Evolutionary conservation across 805 yeast genomes (phyloP), one percentile per base, ranked within the genome.

Genomic region (Candida anglica): DNA sequence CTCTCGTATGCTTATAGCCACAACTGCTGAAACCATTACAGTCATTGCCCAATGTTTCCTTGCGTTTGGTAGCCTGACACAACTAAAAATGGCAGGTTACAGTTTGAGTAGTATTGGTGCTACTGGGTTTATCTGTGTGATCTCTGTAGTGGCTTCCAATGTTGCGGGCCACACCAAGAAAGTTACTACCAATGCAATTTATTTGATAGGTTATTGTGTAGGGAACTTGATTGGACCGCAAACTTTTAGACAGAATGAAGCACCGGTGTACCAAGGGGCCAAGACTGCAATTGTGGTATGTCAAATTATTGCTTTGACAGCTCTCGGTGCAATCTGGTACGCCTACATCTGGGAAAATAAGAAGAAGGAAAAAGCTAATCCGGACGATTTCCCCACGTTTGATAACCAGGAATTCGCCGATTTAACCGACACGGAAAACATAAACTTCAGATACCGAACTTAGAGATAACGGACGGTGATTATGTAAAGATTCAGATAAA

Each of bases 391-490:
- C 15, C 43, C 40, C 31, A 39, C 44, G 16, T 35, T 47, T 23
- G 66, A 60, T 25, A 61, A 65, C 38, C 40, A 48, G 23, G 73
- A 65, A 37, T 69, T 68, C 47, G 64, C 69, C 8, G 75, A 70
- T 41, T 46, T 66, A 45, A 71, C 76, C n/a, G 75, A 70, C 37
- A 46, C 49, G 32, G 63, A 68, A 39, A 67, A 58, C 37, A 56
- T 55, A 5, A 39, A 47, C 27, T 69, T 67, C 43, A 56, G 69
- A 39, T 67, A 68, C 49, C 11, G 17, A 13, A 29, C 32, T 11
- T 28, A 28, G 28, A 26, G n/a, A n/a, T n/a, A n/a, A n/a, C n/a
- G n/a, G n/a, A n/a, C n/a, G n/a, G n/a, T n/a, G n/a, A n/a, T n/a
- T n/a, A n/a, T n/a, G n/a, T n/a, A n/a, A n/a, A n/a, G n/a, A n/a